These are phyloP conservation scores for Paraglomus occultum DNA, from an alignment of 192 early-diverging fungal genomes.

Conservation along the genomic window DNA sequence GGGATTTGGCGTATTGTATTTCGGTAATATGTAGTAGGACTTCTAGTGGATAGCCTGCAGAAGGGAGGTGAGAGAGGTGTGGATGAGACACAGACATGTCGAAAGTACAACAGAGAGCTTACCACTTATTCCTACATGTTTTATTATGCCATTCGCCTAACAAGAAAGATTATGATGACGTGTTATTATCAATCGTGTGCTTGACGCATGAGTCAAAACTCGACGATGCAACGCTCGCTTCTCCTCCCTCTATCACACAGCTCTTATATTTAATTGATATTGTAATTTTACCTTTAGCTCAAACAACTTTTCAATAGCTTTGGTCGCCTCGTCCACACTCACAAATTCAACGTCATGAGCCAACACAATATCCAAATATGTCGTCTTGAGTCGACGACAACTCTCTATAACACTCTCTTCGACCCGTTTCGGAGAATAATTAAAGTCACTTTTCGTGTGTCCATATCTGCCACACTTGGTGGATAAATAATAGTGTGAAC, in stretches of 20 bases:
- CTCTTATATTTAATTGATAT: not conserved
- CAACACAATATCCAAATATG: conserved; percentile 69
- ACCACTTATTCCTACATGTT: conserved; percentile 68
- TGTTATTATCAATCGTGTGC: not conserved
- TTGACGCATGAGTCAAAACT: too few relatives aligned
- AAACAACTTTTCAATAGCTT: conserved; percentile 47
- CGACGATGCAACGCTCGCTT: not conserved
- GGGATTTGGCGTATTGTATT: conserved; percentile 48
- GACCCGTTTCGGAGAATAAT: conserved; percentile 57
- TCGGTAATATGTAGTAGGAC: conserved; percentile 58
- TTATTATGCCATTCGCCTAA: conserved; percentile 54
- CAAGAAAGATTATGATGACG: not conserved
- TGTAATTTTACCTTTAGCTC: conserved; percentile 45
- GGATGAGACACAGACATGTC: not conserved
- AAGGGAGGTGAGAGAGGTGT: not conserved
- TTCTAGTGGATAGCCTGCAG: conserved; percentile 59
- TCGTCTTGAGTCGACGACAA: conserved; percentile 55
- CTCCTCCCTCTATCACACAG: not conserved
- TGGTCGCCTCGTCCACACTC: conserved; percentile 47
- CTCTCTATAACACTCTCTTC: conserved; percentile 55
- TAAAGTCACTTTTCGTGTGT: conserved; percentile 54
- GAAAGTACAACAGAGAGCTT: conserved; percentile 19
- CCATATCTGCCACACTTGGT: conserved; percentile 81
- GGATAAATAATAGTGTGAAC: conserved; percentile 63
- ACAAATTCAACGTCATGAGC: conserved; percentile 84